Base-by-base conservation (phyloP, 2,329 filamentous ascomycete genomes). In the Fusarium veterinarium region DNA sequence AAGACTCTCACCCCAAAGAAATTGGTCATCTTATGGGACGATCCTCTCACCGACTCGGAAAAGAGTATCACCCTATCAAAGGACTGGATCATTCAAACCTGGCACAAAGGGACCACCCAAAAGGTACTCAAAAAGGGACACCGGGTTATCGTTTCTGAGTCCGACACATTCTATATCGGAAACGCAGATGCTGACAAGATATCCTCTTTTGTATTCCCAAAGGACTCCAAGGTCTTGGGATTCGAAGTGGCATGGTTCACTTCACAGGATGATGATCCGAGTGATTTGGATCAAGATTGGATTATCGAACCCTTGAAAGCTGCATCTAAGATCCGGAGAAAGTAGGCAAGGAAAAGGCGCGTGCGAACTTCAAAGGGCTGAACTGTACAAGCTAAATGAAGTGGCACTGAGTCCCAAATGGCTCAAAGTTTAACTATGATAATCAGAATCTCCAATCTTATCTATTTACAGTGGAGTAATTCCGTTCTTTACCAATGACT, bases 81-180 rank as follows among this genome's bases (percentile, higher is more conserved):
- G 6, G 63, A 67, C 17, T 67, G 64, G 64, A 67, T 67, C 3
- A 61, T 67, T 7, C 64, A 67, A 20, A 67, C 64, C 0, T 67
- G 64, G 64, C 64, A 67, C 4, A 53, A 61, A 8, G 63, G 53
- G 12, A 33, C 37, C 7, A 53, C 63, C 6, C 8, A 23, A 19
- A 33, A 53, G 12, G 17, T 67, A 5, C 53, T 67, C 1, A 10
- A 67, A 9, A 67, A 67, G 8, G 64, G 64, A 5, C 52, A 67
- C 0, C 28, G 63, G 1, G 63, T 67, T 0, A 67, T 67, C 0
- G 31, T 67, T 14, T 67, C 64, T 0, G 64, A 67, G 23, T 42
- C 63, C 4, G 6, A 67, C 3, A 23, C 64, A 1, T 67, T 67
- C 9, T 67, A 67, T 1, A 61, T 67, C 8, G 64, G 64, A 17